Evolutionary conservation across 1,284 basidiomycete species (phyloP).

Genomic region (Butyriboletus appendiculatus): DNA sequence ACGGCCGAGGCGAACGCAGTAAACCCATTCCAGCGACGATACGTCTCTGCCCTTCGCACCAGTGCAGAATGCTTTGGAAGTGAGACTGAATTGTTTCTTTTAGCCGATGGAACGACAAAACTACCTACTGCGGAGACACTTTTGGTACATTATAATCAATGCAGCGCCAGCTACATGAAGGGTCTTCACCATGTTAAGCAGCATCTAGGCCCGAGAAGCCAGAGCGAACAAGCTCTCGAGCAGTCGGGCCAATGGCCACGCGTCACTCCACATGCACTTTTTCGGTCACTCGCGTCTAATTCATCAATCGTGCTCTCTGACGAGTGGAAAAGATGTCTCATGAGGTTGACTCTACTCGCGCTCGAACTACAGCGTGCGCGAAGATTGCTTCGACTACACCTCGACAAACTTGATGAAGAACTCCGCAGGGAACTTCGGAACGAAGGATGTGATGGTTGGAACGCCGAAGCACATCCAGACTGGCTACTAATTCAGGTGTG

Average conservation of each 20-base stretch:
- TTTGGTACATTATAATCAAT: slow-evolving; percentile 7
- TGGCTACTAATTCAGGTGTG: slow-evolving; percentile 51
- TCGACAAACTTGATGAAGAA: slow-evolving; percentile 26
- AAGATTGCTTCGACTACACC: slow-evolving; percentile 10
- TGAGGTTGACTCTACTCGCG: slow-evolving; percentile 9
- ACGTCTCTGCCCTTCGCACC: slow-evolving; percentile 14
- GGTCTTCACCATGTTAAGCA: slow-evolving; percentile 10
- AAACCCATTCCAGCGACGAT: slow-evolving; percentile 19
- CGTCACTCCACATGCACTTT: slow-evolving; percentile 26
- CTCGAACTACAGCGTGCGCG: slow-evolving; percentile 37
- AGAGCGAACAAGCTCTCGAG: slow-evolving; percentile 16
- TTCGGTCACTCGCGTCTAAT: slow-evolving; percentile 28
- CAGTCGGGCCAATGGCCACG: slow-evolving; percentile 34
- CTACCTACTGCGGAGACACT: slow-evolving; percentile 6
- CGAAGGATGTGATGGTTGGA: slow-evolving; percentile 11
- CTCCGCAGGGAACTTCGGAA: slow-evolving; percentile 40
- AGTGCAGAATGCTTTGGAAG: slow-evolving; percentile 18
- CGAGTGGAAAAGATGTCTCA: slow-evolving; percentile 35
- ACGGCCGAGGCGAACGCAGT: not conserved
- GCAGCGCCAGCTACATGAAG: not conserved
- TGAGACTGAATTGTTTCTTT: slow-evolving; percentile 1
- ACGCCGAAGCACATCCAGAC: slow-evolving; percentile 32
- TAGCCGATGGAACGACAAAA: not conserved
- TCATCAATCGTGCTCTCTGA: slow-evolving; percentile 1
- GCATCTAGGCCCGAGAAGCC: slow-evolving; percentile 9